Evolutionary conservation across 305 asterid species (phyloP).

Genomic region (Fraxinus latifolia): DNA sequence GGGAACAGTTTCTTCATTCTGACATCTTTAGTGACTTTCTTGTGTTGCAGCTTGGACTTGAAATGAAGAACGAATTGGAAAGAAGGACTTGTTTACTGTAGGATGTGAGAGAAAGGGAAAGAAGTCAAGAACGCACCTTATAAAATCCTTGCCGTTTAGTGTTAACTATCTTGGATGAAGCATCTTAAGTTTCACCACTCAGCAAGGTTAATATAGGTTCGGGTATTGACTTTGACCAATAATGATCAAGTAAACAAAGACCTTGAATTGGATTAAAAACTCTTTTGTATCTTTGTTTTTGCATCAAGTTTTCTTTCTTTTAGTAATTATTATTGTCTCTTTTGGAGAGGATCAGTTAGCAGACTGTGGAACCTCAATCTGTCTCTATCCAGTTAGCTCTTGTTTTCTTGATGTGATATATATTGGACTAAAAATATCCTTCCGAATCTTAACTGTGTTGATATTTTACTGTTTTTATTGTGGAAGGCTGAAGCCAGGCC

Average conservation of each 20-base stretch:
- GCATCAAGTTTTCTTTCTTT: not conserved
- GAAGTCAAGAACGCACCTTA: conserved; percentile 98
- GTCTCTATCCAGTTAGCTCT: conserved; percentile 9
- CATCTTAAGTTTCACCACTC: conserved; percentile 31
- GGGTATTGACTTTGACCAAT: conserved; percentile 81
- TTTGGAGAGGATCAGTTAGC: conserved; percentile 12
- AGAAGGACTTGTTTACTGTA: conserved; percentile 41
- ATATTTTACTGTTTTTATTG: not conserved
- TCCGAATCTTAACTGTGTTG: not conserved
- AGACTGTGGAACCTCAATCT: conserved; percentile 17
- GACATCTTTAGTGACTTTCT: not conserved
- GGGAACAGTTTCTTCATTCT: not conserved
- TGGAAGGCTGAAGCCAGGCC: not conserved
- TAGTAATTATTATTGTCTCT: conserved; percentile 23
- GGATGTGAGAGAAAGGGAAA: conserved; percentile 26
- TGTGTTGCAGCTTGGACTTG: conserved; percentile 20
- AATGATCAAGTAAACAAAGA: conserved; percentile 33
- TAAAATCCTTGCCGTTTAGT: conserved; percentile 46
- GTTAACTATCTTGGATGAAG: conserved; percentile 19
- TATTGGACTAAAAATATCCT: not conserved
- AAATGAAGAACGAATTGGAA: not conserved
- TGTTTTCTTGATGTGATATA: not conserved
- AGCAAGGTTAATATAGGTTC: conserved; percentile 63
- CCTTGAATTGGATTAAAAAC: conserved; percentile 27
- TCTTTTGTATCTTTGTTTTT: conserved; percentile 11